These are phyloP conservation scores for Pleurotus cornucopiae DNA, from an alignment of 768 basidiomycete genomes.

Conservation along the genomic window DNA sequence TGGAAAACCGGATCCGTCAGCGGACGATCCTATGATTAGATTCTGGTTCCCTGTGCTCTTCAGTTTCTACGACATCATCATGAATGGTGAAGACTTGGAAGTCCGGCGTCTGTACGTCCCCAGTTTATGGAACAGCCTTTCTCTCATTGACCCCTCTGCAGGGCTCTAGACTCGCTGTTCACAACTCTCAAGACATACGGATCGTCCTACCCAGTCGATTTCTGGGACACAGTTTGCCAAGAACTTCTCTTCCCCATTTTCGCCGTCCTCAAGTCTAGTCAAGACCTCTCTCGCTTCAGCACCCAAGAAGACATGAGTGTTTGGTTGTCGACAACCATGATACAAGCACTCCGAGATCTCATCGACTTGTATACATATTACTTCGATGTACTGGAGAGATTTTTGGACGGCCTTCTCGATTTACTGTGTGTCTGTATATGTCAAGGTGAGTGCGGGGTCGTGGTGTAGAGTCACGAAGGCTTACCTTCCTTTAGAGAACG, in stretches of 20 bases:
- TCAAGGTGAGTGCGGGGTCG: slow-evolving; percentile 75
- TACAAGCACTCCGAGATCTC: slow-evolving; percentile 92
- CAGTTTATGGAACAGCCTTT: neutral
- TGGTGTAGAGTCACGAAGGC: slow-evolving; percentile 1
- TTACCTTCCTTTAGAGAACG: slow-evolving; percentile 68
- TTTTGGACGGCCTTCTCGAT: slow-evolving; percentile 91
- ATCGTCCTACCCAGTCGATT: slow-evolving; percentile 76
- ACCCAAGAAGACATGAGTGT: slow-evolving; percentile 99
- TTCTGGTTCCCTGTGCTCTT: slow-evolving; percentile 98
- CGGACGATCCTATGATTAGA: slow-evolving; percentile 87
- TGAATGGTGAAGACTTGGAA: slow-evolving; percentile 99
- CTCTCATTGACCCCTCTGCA: slow-evolving; percentile 24
- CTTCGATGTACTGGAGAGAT: slow-evolving; percentile 86
- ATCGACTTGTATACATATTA: slow-evolving; percentile 95
- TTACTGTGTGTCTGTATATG: slow-evolving; percentile 95
- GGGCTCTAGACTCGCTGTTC: slow-evolving; percentile 96
- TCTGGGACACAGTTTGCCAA: slow-evolving; percentile 98
- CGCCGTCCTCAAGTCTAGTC: slow-evolving; percentile 88
- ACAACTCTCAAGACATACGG: slow-evolving; percentile 91
- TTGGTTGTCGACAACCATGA: slow-evolving; percentile 99
- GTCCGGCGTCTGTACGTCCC: slow-evolving; percentile 85
- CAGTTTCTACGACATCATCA: slow-evolving; percentile 99
- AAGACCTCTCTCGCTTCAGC: slow-evolving; percentile 88
- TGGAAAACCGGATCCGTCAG: slow-evolving; percentile 18
- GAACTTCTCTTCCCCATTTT: slow-evolving; percentile 98